Evolutionary conservation across 2,329 filamentous ascomycete species (phyloP).

Genomic region (Fusarium nanum): DNA sequence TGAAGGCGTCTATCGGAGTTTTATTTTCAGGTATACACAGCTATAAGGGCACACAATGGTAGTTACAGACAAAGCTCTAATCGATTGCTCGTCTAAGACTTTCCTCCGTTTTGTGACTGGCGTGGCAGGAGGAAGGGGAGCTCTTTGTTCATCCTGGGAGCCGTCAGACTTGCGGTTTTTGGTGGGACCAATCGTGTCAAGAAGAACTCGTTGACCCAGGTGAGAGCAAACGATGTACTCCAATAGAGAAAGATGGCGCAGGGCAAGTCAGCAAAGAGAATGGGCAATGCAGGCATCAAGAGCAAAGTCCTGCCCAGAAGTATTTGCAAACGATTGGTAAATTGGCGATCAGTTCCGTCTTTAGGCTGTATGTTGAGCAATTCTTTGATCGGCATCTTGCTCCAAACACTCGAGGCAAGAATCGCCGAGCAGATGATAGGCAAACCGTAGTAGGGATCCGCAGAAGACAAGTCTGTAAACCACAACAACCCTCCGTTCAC

Average conservation of each 20-base stretch:
- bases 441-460: constrained; percentile 64
- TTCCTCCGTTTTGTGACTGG: not conserved
- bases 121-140: constrained; percentile 42
- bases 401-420: constrained; percentile 48
- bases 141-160: constrained; percentile 14
- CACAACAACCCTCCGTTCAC: constrained; percentile 64
- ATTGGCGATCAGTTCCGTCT: constrained; percentile 23
- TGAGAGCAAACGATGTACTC: constrained; percentile 52
- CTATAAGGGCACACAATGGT: constrained; percentile 37
- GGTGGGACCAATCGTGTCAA: constrained; percentile 41
- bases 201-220: constrained; percentile 50
- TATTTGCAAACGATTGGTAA: constrained; percentile 41
- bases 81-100: constrained; percentile 10
- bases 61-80: constrained; percentile 39
- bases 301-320: constrained; percentile 49
- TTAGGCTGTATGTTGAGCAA: constrained; percentile 41
- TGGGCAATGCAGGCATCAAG: constrained; percentile 51
- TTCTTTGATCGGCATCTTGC: constrained; percentile 45
- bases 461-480: constrained; percentile 65
- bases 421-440: constrained; percentile 54
- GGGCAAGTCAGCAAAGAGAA: constrained; percentile 52
- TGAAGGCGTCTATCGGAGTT: constrained; percentile 44
- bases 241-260: constrained; percentile 57
- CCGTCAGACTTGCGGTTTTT: constrained; percentile 29
- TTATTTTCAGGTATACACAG: constrained; percentile 39